Evolutionary conservation across 2,329 filamentous ascomycete genomes (phyloP).

Genomic region (Aspergillus costaricaensis): DNA sequence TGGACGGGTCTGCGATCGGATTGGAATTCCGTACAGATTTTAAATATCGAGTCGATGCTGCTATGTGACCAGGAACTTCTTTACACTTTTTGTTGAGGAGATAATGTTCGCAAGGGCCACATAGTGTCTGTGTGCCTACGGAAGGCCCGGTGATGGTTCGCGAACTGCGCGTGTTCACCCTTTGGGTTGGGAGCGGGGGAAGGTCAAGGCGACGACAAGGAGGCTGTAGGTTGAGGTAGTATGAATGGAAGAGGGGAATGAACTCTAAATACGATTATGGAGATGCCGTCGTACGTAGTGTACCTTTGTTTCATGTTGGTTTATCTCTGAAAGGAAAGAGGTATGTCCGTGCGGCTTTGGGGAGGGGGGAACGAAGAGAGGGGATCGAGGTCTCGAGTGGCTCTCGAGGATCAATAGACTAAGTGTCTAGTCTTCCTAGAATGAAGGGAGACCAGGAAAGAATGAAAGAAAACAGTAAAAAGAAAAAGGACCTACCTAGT

Average conservation of each 20-base stretch:
- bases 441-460: not conserved
- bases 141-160: too few species aligned
- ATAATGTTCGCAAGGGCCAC: too few species aligned
- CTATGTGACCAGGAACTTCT: too few species aligned
- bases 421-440: not conserved
- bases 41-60: too few species aligned
- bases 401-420: not conserved
- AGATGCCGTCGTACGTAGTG: not conserved
- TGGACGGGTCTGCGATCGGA: not conserved
- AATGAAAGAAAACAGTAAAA: not conserved
- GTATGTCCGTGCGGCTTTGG: not conserved
- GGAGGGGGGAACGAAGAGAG: not conserved
- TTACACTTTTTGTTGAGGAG: too few species aligned
- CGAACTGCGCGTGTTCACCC: too few species aligned
- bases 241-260: not conserved
- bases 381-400: too few species aligned
- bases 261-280: not conserved
- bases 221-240: not conserved
- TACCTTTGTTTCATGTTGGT: not conserved
- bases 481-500: not conserved
- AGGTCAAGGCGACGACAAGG: not conserved
- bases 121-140: too few species aligned
- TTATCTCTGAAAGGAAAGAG: not conserved
- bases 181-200: not conserved
- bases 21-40: too few species aligned